Evolutionary conservation across 257 asterid species (phyloP).

Genomic region (Fraxinus anomala): DNA sequence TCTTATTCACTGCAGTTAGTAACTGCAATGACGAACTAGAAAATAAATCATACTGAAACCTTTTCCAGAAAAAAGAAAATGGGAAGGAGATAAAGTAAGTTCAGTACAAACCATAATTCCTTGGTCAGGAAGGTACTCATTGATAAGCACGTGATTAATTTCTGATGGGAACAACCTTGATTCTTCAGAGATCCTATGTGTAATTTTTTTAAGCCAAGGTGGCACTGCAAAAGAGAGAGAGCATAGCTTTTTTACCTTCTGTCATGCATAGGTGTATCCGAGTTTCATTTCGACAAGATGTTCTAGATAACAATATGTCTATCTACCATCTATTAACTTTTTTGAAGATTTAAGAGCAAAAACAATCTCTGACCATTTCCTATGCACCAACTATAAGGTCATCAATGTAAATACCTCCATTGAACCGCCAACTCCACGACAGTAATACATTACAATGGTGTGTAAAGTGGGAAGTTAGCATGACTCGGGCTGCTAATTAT

Average conservation of each 20-base stretch:
- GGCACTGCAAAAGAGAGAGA: conserved; percentile 73
- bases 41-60: not conserved
- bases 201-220: conserved; percentile 65
- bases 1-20: not conserved
- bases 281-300: conserved; percentile 18
- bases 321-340: conserved; percentile 6
- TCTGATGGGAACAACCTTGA: conserved; percentile 72
- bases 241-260: conserved; percentile 6
- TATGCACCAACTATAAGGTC: not conserved
- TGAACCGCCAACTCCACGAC: not conserved
- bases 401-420: not conserved
- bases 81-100: not conserved
- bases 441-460: not conserved
- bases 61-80: not conserved
- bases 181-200: conserved; percentile 57
- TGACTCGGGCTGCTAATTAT: not conserved
- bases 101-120: conserved; percentile 79
- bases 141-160: conserved; percentile 92
- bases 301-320: conserved; percentile 10
- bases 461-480: not conserved
- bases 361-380: not conserved
- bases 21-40: conserved; percentile 6
- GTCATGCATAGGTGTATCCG: not conserved
- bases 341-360: not conserved
- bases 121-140: conserved; percentile 85